Evolutionary conservation across 2,329 filamentous ascomycete genomes (phyloP), one percentile per base, ranked within the genome.

Genomic region (Ilyonectria mors-panacis): DNA sequence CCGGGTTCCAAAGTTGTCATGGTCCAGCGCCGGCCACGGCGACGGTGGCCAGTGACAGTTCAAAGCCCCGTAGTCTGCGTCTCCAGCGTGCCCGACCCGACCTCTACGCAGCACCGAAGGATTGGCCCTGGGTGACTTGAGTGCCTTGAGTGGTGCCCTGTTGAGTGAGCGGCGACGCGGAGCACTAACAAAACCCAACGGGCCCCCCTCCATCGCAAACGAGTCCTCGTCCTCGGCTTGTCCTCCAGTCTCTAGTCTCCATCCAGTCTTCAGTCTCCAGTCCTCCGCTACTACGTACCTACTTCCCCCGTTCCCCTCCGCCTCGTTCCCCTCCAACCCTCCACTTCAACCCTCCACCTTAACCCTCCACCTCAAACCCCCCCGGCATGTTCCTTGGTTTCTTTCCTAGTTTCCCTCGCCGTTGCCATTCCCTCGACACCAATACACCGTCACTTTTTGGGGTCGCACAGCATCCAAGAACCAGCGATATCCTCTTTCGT

Each of bases 381-480:
- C 55, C 55, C 55, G 44, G 48, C 63, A 58, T 37, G 63, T 65
- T 65, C 50, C 57, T 48, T 45, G 51, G 47, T 65, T 50, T 61
- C 37, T 57, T 61, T 35, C 35, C n/a, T 53, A 37, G 50, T 63
- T 54, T 35, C 47, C 23, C 26, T 45, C 45, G 21, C 58, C 42
- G 30, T 45, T 58, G 51, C 44, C 44, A 62, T 56, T 57, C 53
- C 63, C 57, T 59, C 44, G 33, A 51, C 10, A 28, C 45, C 39
- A 26, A 56, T 42, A n/a, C 26, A 33, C 23, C 39, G 17, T 26
- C 21, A 19, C 9, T n/a, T 10, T 54, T 3, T 21, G 17, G 39
- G 15, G 21, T 21, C 59, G 39, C 50, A 48, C 59, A 45, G 53
- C 50, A 62, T 45, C 30, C 42, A 33, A 23, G n/a, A 21, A 30